Base-by-base conservation (phyloP, 192 early-diverging fungal genomes). In the Chytriomyces confervae region DNA sequence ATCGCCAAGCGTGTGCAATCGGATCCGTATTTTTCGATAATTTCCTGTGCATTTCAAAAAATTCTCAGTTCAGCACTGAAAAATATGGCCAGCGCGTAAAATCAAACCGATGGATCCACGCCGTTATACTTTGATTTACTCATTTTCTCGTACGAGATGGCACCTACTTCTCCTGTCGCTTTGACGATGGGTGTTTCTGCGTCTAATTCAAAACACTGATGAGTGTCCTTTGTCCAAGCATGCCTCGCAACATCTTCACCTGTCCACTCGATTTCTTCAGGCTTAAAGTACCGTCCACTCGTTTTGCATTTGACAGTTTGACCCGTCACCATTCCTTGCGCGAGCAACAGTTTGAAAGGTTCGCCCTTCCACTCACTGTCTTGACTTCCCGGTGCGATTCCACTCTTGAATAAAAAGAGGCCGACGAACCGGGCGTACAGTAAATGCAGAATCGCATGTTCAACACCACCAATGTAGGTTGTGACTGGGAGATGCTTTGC, bases 81-180 rank as follows among this genome's bases (percentile, higher is more conserved):
- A n/a, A n/a, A 75, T n/a, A n/a, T 18, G 43, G 43, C 16, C 5
- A 48, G 9, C 29, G 43, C 75, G 60, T 60, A 81, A 18, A 53
- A 13, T 84, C 76, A 51, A 76, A 89, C 89, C 51, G 84, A 81
- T 3, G 97, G 97, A 75, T 96, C 92, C 5, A 96, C 91, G 50
- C 97, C 97, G 72, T 98, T 98, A 79, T 91, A 92, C 84, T 98
- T 98, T 53, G 94, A 95, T 81, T 97, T 98, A 74, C 93, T 95
- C 97, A 98, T 98, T 77, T 98, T 98, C 79, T 98, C 97, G 77
- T 87, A 94, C 43, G 91, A 86, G 27, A 89, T 79, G 6, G 80
- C 69, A 0, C 93, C 88, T 9, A 66, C 23, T 61, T 88, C 64
- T 65, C 92, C 92, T 6, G 92, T 93, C 6, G 81, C 79, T n/a